phyloP scores from a whole-genome alignment of 2,329 filamentous ascomycete species.

The Sporothrix variecibatus region DNA sequence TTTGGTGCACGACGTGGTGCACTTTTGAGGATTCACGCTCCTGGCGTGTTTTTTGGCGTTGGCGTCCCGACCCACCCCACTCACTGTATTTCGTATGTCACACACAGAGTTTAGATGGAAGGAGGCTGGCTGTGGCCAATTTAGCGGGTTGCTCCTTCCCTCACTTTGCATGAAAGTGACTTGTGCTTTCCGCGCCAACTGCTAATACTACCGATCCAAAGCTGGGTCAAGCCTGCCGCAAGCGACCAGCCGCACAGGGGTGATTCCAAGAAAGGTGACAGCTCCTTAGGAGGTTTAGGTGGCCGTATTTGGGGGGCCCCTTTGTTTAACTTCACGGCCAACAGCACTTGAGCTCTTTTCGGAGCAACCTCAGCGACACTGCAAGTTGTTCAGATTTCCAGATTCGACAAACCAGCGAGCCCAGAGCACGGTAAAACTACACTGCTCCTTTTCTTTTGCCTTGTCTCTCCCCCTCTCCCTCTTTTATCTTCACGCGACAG shows the following conservation, averaged over 20 bases:
- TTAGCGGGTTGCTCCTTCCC: not conserved
- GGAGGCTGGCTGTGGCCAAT: too few relatives aligned
- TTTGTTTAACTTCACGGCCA: not conserved
- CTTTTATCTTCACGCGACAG: not conserved
- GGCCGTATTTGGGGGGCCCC: constrained; percentile 11
- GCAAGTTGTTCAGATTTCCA: constrained; percentile 4
- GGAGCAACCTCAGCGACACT: not conserved
- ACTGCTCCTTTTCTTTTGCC: not conserved
- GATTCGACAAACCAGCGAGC: not conserved
- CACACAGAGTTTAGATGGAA: not conserved
- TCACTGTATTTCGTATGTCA: not conserved
- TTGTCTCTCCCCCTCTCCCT: not conserved
- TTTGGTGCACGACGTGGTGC: not conserved
- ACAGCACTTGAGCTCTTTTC: constrained; percentile 5
- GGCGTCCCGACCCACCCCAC: not conserved
- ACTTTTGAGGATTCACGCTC: constrained; percentile 6
- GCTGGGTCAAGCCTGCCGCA: constrained; percentile 12
- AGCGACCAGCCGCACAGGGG: constrained; percentile 1
- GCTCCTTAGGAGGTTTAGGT: not conserved
- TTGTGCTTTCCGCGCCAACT: not conserved
- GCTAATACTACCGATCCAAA: not conserved
- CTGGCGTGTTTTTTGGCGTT: constrained; percentile 19
- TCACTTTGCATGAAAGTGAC: not conserved
- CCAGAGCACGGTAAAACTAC: not conserved
- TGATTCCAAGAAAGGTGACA: not conserved